A percentile compares a stretch with the other conserved stretches of the same genome.
Evolutionary conservation across 2,329 filamentous ascomycete genomes (phyloP).

Genomic region (Calonectria montana): DNA sequence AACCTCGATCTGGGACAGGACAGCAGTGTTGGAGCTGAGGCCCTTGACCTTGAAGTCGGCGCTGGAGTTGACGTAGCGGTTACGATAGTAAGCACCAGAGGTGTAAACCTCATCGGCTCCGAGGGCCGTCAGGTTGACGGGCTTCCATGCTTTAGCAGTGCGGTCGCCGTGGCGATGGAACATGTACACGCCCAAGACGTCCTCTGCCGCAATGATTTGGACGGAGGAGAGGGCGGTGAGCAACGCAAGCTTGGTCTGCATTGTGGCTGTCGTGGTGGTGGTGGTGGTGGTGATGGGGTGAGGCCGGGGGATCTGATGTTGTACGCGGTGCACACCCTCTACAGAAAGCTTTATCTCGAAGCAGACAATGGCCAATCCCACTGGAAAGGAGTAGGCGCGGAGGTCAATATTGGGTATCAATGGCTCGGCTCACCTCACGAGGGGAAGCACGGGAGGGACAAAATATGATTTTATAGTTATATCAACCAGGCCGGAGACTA

Average conservation of each 20-base stretch:
- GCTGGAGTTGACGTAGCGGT: slow-evolving; percentile 75
- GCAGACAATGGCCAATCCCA: background rate
- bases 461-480: background rate
- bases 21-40: slow-evolving; percentile 74
- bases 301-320: slow-evolving; percentile 15
- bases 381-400: background rate
- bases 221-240: slow-evolving; percentile 47
- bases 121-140: slow-evolving; percentile 80
- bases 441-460: background rate
- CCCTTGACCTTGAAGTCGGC: slow-evolving; percentile 71
- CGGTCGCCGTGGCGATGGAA: slow-evolving; percentile 93
- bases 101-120: slow-evolving; percentile 81
- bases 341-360: background rate
- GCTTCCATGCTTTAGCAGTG: slow-evolving; percentile 79
- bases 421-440: background rate
- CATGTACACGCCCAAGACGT: slow-evolving; percentile 83
- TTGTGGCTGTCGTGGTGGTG: slow-evolving; percentile 32
- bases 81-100: slow-evolving; percentile 80
- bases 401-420: background rate
- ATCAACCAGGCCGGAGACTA: background rate
- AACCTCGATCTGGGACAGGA: slow-evolving; percentile 76
- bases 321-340: background rate
- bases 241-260: slow-evolving; percentile 56
- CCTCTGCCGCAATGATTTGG: slow-evolving; percentile 64
- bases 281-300: background rate